Base-by-base conservation (phyloP, 768 basidiomycete genomes). In the Trametes punicea region DNA sequence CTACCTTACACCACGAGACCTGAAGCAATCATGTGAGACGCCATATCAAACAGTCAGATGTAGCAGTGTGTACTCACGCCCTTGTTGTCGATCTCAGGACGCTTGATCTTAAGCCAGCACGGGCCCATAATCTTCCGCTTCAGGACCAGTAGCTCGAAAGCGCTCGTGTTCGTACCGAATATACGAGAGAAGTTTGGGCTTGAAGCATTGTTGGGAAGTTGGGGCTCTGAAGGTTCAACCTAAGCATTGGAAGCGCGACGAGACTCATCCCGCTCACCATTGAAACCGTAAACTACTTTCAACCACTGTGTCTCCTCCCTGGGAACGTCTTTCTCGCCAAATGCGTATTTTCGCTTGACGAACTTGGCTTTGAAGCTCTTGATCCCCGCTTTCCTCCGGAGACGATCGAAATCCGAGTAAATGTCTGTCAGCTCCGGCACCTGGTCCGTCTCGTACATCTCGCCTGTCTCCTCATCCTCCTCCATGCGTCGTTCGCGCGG, bases 51-150 rank as follows among this genome's bases (percentile, higher is more conserved):
- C 31, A 18, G 7, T 4, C 25, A 1, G 7, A 26, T 3, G 3
- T 55, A 11, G 39, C 48, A 51, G 13, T 29, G 55, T 6, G 21
- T 23, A 70, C 87, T 50, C 69, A 97, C 94, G 2, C 89, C 90
- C 71, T 90, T 87, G 63, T 85, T 73, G 46, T 89, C 90, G 16
- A 95, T 73, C 21, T 78, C 72, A 1, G 88, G 87, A 42, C 87
- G 80, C 71, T 88, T 87, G 59, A 99, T 81, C 53, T 87, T 80
- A 41, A 99, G 75, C 97, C 97, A 99, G 68, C 97, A 98, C 0
- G 97, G 95, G 0, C 97, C 97, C 94, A 98, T 98, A 55, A 98
- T 97, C 73, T 95, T 97, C 29, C 94, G 84, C 71, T 98, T 98
- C 42, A 98, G 64, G 2, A 94, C 95, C 18, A 99, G 81, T 9